Conservation (phyloP, 768 basidiomycete species). For the Russula compacta region DNA sequence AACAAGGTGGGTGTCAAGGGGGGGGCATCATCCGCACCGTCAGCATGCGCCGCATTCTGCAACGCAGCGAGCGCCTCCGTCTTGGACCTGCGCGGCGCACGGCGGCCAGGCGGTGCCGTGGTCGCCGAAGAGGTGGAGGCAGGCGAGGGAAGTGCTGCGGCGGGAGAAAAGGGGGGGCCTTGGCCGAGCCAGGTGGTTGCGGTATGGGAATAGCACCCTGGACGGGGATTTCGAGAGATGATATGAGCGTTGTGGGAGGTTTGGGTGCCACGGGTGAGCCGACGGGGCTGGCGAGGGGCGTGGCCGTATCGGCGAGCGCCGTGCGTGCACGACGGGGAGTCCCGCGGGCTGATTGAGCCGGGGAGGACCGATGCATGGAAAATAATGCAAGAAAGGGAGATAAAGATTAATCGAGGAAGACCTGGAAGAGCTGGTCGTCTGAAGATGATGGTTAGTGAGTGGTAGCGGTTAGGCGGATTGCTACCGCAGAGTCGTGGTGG, state of each 20-base stretch:
- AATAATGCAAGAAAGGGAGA: background rate
- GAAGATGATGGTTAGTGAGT: background rate
- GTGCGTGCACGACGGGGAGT: slow-evolving; percentile 19
- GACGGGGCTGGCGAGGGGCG: slow-evolving; percentile 14
- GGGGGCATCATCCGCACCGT: slow-evolving; percentile 46
- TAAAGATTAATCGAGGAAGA: background rate
- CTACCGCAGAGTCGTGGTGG: slow-evolving; percentile 13
- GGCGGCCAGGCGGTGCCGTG: slow-evolving; percentile 28
- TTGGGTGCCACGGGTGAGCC: slow-evolving; percentile 29
- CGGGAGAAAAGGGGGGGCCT: background rate
- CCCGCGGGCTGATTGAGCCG: slow-evolving; percentile 18
- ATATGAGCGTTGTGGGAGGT: slow-evolving; percentile 40
- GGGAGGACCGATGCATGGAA: slow-evolving; percentile 15
- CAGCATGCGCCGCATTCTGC: slow-evolving; percentile 53
- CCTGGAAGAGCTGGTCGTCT: background rate
- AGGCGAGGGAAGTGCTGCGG: background rate
- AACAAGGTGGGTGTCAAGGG: slow-evolving; percentile 35
- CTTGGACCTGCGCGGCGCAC: slow-evolving; percentile 86
- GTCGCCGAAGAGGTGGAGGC: slow-evolving; percentile 5
- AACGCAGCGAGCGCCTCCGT: slow-evolving; percentile 77
- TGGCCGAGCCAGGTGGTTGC: slow-evolving; percentile 31
- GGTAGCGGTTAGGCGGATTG: background rate
- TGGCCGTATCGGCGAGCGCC: slow-evolving; percentile 15
- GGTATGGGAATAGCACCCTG: slow-evolving; percentile 60
- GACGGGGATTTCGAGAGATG: slow-evolving; percentile 70